Conservation (phyloP, 2,329 filamentous ascomycete species). For the Parafenestella ontariensis region DNA sequence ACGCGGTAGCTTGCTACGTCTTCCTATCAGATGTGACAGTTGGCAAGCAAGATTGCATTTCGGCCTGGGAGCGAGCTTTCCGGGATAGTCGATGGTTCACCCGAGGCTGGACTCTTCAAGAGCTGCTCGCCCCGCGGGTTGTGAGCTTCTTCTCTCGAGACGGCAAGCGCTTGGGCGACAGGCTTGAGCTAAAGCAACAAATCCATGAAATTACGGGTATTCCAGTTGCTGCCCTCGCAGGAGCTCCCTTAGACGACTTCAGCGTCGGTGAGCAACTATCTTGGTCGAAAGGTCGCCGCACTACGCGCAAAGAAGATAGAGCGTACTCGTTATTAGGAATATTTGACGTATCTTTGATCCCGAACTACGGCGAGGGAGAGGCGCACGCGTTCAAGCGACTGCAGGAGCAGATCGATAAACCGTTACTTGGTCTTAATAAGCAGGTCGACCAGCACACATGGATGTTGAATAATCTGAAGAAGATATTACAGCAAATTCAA, state of each 20-base stretch:
- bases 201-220: conserved; percentile 6
- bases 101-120: not conserved
- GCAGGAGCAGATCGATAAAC: not conserved
- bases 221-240: not conserved
- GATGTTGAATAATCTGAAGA: too few species aligned
- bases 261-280: conserved; percentile 9
- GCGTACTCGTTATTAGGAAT: conserved; percentile 2
- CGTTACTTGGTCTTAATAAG: too few species aligned
- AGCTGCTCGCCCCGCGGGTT: conserved; percentile 5
- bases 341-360: not conserved
- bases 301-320: conserved; percentile 1
- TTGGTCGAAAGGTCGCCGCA: conserved; percentile 9
- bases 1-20: not conserved
- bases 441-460: too few species aligned
- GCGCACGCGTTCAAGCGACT: not conserved
- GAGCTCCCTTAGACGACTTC: not conserved
- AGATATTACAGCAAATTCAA: too few species aligned
- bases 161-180: conserved; percentile 1
- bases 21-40: not conserved
- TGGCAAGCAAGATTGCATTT: not conserved
- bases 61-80: not conserved
- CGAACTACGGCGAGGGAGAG: not conserved
- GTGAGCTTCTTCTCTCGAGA: conserved; percentile 12
- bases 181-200: not conserved
- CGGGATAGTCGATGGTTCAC: not conserved